phyloP scores from a whole-genome alignment of 352 stramenopile species.

The Pythium brassicae region DNA sequence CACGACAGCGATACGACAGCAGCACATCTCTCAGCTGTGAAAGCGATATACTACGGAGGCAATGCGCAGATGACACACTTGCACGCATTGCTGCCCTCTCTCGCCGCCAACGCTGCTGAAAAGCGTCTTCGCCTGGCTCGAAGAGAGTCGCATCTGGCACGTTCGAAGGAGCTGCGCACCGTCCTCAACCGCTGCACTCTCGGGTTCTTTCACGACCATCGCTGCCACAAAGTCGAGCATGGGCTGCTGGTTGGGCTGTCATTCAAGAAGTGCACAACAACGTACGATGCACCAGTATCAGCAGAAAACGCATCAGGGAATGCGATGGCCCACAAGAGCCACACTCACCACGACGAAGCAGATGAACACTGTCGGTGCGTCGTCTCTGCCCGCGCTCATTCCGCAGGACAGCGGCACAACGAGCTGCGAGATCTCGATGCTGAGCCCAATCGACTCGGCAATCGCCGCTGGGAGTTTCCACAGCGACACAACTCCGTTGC shows the following conservation, averaged over 20 bases:
- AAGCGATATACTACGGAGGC: too few species aligned
- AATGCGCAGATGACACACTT: background rate
- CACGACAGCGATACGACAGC: too few species aligned
- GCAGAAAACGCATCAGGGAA: background rate
- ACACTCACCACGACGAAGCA: slow-evolving; percentile 35
- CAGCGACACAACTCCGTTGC: slow-evolving; percentile 24
- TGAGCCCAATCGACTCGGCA: slow-evolving; percentile 41
- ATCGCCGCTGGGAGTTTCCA: slow-evolving; percentile 50
- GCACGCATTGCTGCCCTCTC: slow-evolving; percentile 2
- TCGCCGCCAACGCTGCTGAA: slow-evolving; percentile 17
- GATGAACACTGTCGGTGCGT: slow-evolving; percentile 23
- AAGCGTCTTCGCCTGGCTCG: slow-evolving; percentile 29
- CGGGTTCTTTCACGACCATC: slow-evolving; percentile 13
- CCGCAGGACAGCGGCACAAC: slow-evolving; percentile 54
- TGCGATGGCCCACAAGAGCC: background rate
- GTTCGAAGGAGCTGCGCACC: slow-evolving; percentile 37
- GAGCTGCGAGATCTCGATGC: slow-evolving; percentile 27
- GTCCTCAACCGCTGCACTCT: slow-evolving; percentile 7
- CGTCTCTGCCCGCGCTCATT: slow-evolving; percentile 21
- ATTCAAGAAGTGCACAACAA: background rate
- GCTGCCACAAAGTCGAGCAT: slow-evolving; percentile 47
- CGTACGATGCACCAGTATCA: background rate
- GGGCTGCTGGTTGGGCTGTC: slow-evolving; percentile 30
- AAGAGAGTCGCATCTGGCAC: slow-evolving; percentile 42
- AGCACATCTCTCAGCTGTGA: too few species aligned